phyloP scores from a whole-genome alignment of 345 rosid genomes.

The Camelina hispida region DNA sequence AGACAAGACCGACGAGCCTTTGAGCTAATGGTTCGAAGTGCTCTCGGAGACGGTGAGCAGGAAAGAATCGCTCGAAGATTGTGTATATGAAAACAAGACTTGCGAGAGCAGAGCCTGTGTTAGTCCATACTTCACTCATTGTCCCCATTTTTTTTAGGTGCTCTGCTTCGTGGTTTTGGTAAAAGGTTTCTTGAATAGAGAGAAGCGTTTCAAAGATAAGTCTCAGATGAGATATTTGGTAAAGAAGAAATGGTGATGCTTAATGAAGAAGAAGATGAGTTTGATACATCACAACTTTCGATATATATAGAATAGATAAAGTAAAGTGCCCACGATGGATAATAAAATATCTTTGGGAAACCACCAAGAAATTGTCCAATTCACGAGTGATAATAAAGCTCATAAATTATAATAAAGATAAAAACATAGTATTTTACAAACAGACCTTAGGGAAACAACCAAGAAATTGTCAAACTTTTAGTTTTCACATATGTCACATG shows the following conservation, averaged over 20 bases:
- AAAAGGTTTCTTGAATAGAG: background rate
- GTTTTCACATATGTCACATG: background rate
- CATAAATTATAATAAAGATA: background rate
- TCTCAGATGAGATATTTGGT: background rate
- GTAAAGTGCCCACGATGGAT: background rate
- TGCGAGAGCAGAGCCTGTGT: slow-evolving; percentile 36
- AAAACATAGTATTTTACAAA: background rate
- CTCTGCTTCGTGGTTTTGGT: background rate
- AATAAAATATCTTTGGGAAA: slow-evolving; percentile 9
- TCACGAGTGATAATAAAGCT: background rate
- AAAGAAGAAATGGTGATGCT: slow-evolving; percentile 3
- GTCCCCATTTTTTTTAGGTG: background rate
- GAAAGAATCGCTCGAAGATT: slow-evolving; percentile 39
- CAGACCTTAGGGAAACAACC: background rate
- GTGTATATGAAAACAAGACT: slow-evolving; percentile 42
- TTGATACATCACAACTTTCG: background rate
- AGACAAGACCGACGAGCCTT: slow-evolving; percentile 20
- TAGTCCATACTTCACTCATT: slow-evolving; percentile 31
- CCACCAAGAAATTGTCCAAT: background rate
- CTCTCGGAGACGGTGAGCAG: slow-evolving; percentile 21
- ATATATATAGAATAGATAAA: background rate
- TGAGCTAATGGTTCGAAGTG: slow-evolving; percentile 29
- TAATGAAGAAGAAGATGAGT: background rate
- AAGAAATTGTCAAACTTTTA: background rate
- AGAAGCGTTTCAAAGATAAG: slow-evolving; percentile 4